Base-by-base conservation (phyloP, 2,329 filamentous ascomycete genomes). In the Lasiodiplodia sp. region DNA sequence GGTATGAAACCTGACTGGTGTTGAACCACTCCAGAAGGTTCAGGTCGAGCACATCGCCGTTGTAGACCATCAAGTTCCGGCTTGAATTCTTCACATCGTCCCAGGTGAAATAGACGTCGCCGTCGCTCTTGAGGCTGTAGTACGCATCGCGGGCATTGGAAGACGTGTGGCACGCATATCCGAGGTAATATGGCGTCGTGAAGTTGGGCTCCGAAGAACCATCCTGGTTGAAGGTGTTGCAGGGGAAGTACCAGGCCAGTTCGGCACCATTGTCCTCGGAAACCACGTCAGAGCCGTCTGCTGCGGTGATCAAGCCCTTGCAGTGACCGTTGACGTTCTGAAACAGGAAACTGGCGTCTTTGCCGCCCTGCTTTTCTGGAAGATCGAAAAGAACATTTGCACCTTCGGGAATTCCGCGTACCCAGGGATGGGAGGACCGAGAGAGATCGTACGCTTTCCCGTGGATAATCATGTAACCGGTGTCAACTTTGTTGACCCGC, bases 251-350 rank as follows among this genome's bases (percentile, higher is more conserved):
- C 95, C 96, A 99, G 1, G 91, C 96, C 70, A 99, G 82, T 68
- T 97, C 90, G 37, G 72, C 72, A 7, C 87, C 89, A 65, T 90
- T 82, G 31, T 79, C 81, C 77, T 97, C 90, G 6, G 91, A 92
- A 1, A 94, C 93, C 10, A 99, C 89, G 73, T 93, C 91, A 0
- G 94, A 96, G 67, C 84, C 84, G 1, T 86, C 77, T 1, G 91
- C 88, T 8, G 86, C 80, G 0, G 88, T 97, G 77, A 99, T 97
- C 68, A 98, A 81, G 11, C 87, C 92, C 82, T 98, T 99, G 87
- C 96, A 99, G 71, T 92, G 92, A 58, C 96, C 96, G 74, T 99
- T 99, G 79, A 99, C 96, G 73, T 98, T 97, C 79, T 99, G 96
- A 82, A 99, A 99, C 76, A 99, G 83, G 78, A 99, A 99, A 77